phyloP scores from a whole-genome alignment of 31 red algal species.

The Endocladia muricata region DNA sequence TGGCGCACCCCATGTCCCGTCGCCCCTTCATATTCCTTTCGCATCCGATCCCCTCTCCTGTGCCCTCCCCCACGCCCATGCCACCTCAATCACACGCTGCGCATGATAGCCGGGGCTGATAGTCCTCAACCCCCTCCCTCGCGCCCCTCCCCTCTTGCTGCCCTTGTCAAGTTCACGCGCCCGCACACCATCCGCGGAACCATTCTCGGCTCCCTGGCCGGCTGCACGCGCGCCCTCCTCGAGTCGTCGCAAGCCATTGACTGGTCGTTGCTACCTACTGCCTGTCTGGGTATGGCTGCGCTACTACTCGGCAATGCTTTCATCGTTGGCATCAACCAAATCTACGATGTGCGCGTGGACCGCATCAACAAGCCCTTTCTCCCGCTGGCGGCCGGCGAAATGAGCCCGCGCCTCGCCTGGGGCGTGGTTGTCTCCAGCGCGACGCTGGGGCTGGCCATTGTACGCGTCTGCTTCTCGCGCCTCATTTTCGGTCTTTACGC shows the following conservation, averaged over 20 bases:
- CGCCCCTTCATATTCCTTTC: background rate
- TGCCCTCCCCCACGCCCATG: background rate
- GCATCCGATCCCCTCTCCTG: background rate
- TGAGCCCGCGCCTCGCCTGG: conserved; percentile 68
- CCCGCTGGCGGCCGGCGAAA: conserved; percentile 74
- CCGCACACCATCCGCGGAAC: conserved; percentile 99
- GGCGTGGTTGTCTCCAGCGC: conserved; percentile 52
- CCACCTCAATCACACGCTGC: background rate
- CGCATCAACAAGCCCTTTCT: conserved; percentile 94
- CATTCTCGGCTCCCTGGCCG: conserved; percentile 80
- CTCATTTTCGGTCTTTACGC: conserved; percentile 87
- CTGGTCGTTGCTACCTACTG: conserved; percentile 74
- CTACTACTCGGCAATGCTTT: conserved; percentile 89
- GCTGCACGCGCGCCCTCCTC: conserved; percentile 80
- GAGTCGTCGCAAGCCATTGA: conserved; percentile 64
- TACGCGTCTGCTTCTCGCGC: conserved; percentile 61
- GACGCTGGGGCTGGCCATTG: conserved; percentile 60
- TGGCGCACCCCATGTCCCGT: background rate
- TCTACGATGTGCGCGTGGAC: conserved; percentile 88
- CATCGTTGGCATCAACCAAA: conserved; percentile 97
- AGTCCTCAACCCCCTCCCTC: background rate
- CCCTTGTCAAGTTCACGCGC: conserved; percentile 87
- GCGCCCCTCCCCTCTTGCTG: background rate
- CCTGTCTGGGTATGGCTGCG: conserved; percentile 74
- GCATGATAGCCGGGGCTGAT: conserved; percentile 5